Conservation (phyloP, 495 filamentous ascomycete genomes). For the Pyrenula aspistea region DNA sequence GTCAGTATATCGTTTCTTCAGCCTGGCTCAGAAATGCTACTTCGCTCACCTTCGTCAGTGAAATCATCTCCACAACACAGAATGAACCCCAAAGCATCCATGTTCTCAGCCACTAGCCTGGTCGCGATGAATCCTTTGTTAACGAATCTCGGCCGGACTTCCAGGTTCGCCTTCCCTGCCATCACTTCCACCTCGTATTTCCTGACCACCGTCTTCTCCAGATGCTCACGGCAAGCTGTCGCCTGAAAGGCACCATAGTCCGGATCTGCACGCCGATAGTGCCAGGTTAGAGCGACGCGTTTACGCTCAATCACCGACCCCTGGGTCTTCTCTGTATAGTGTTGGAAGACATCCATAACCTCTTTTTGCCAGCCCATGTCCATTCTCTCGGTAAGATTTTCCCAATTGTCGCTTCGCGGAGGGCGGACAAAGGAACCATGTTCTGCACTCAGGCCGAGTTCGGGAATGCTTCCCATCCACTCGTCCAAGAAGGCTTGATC, state of each 20-base stretch:
- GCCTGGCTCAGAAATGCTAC: slow-evolving; percentile 11
- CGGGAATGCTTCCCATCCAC: slow-evolving; percentile 73
- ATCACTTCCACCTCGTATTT: slow-evolving; percentile 88
- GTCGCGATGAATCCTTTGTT: slow-evolving; percentile 93
- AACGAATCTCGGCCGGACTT: slow-evolving; percentile 90
- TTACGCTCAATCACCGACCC: slow-evolving; percentile 92
- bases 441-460: slow-evolving; percentile 83
- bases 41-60: slow-evolving; percentile 96
- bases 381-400: slow-evolving; percentile 67
- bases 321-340: slow-evolving; percentile 71
- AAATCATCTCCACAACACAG: slow-evolving; percentile 90
- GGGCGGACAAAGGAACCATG: slow-evolving; percentile 88
- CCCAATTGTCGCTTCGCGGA: slow-evolving; percentile 62
- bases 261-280: slow-evolving; percentile 82
- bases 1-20: slow-evolving; percentile 15
- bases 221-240: slow-evolving; percentile 59
- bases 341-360: slow-evolving; percentile 67
- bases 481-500: slow-evolving; percentile 80
- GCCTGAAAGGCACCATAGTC: slow-evolving; percentile 68
- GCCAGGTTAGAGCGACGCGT: slow-evolving; percentile 87
- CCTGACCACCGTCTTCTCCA: slow-evolving; percentile 60
- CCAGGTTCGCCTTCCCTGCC: slow-evolving; percentile 88
- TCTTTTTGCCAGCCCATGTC: slow-evolving; percentile 86
- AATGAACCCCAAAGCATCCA: slow-evolving; percentile 58
- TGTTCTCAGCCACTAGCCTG: slow-evolving; percentile 57